phyloP scores from a whole-genome alignment of 768 basidiomycete species.

The Agaricus blazei region DNA sequence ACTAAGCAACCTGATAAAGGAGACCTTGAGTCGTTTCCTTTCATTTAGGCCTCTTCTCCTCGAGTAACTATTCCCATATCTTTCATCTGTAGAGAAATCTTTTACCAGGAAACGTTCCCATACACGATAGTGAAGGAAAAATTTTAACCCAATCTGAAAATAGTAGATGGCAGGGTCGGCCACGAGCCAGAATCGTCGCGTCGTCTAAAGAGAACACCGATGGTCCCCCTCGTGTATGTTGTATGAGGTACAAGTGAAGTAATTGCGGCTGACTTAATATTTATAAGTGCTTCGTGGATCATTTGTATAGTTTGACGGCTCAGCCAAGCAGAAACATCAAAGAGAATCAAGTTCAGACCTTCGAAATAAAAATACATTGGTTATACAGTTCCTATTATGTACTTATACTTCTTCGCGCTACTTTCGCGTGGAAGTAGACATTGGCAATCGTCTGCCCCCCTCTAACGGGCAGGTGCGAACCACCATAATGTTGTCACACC shows the following conservation, averaged over 20 bases:
- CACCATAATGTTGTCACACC: conserved; percentile 60
- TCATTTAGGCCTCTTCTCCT: neutral
- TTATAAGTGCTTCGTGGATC: neutral
- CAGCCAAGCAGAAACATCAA: neutral
- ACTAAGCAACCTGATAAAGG: neutral
- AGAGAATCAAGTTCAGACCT: neutral
- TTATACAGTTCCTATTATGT: neutral
- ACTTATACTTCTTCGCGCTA: neutral
- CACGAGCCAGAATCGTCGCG: neutral
- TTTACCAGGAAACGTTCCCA: no score
- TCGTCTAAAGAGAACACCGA: neutral
- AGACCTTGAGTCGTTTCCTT: neutral
- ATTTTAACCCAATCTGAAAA: neutral
- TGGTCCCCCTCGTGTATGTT: conserved; percentile 7
- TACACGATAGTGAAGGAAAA: neutral
- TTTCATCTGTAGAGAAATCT: no score
- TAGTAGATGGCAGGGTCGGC: conserved; percentile 1
- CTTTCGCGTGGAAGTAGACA: neutral
- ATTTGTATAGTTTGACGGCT: neutral
- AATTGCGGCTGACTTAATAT: neutral
- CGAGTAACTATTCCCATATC: neutral
- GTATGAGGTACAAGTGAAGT: conserved; percentile 4
- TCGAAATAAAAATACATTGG: neutral
- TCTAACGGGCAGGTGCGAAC: conserved; percentile 26
- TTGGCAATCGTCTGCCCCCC: neutral